phyloP scores from a whole-genome alignment of 2,329 filamentous ascomycete species.

The Calonectria pteridis region DNA sequence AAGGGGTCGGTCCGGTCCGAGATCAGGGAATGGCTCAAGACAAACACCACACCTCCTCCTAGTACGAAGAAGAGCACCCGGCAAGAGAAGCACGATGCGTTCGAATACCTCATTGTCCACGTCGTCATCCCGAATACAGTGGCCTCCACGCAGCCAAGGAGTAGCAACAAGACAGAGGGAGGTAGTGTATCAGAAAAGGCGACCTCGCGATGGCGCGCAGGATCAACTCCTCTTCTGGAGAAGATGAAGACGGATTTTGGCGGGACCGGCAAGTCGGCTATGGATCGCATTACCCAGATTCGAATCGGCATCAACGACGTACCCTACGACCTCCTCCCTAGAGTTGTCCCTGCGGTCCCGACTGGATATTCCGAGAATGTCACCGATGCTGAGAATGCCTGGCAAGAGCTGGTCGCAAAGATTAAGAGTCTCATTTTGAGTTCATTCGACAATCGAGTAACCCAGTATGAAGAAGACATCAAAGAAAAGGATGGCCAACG shows the following conservation, averaged over 20 bases:
- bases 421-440: constrained; percentile 88
- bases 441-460: constrained; percentile 91
- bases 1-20: constrained; percentile 82
- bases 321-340: constrained; percentile 73
- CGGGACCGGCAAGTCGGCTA: constrained; percentile 73
- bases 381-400: constrained; percentile 84
- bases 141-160: constrained; percentile 82
- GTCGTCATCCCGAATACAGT: constrained; percentile 89
- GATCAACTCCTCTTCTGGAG: constrained; percentile 86
- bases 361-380: constrained; percentile 77
- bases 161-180: constrained; percentile 64
- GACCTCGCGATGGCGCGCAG: constrained; percentile 81
- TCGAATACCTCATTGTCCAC: constrained; percentile 94
- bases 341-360: constrained; percentile 73
- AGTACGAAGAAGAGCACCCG: constrained; percentile 69
- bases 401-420: constrained; percentile 86
- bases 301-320: constrained; percentile 80
- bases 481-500: constrained; percentile 92
- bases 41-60: constrained; percentile 73
- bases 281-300: constrained; percentile 88
- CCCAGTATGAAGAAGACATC: constrained; percentile 97
- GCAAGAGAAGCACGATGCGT: constrained; percentile 95
- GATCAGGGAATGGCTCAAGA: constrained; percentile 92
- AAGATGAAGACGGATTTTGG: constrained; percentile 94
- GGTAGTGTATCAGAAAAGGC: constrained; percentile 74